Conservation (phyloP, 176 grass and related monocot genomes). For the Leersia perrieri region DNA sequence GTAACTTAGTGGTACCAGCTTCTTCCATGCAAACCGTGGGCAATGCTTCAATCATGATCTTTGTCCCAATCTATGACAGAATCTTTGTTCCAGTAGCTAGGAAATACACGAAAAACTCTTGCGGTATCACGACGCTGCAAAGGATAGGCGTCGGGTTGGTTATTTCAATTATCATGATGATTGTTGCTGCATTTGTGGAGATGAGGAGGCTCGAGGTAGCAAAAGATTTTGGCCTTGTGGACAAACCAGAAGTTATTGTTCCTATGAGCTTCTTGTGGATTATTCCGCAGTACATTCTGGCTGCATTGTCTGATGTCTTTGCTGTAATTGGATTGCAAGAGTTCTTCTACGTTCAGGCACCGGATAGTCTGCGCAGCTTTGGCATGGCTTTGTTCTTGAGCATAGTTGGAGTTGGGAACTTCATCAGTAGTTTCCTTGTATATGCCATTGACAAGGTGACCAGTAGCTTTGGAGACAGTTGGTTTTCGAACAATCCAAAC, state of each 20-base stretch:
- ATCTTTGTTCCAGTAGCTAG: conserved; percentile 36
- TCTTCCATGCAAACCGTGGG: conserved; percentile 25
- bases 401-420: conserved; percentile 21
- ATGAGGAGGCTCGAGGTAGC: conserved; percentile 45
- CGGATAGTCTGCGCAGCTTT: conserved; percentile 7
- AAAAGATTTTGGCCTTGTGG: conserved; percentile 23
- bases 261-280: conserved; percentile 53
- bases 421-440: conserved; percentile 31
- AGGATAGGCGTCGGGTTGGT: conserved; percentile 43
- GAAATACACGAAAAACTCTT: conserved; percentile 17
- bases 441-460: conserved; percentile 32
- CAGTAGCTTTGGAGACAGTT: background rate
- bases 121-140: conserved; percentile 54
- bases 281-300: conserved; percentile 28
- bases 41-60: conserved; percentile 22
- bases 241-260: conserved; percentile 30
- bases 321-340: background rate
- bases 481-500: conserved; percentile 29
- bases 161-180: background rate
- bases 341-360: conserved; percentile 30
- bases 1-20: conserved; percentile 35
- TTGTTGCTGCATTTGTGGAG: conserved; percentile 40
- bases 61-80: conserved; percentile 48
- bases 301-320: background rate
- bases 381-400: conserved; percentile 29